A percentile compares a stretch with the other conserved stretches of the same genome.
Conservation (phyloP, 2,329 filamentous ascomycete species). For the Xylariaceae sp. region DNA sequence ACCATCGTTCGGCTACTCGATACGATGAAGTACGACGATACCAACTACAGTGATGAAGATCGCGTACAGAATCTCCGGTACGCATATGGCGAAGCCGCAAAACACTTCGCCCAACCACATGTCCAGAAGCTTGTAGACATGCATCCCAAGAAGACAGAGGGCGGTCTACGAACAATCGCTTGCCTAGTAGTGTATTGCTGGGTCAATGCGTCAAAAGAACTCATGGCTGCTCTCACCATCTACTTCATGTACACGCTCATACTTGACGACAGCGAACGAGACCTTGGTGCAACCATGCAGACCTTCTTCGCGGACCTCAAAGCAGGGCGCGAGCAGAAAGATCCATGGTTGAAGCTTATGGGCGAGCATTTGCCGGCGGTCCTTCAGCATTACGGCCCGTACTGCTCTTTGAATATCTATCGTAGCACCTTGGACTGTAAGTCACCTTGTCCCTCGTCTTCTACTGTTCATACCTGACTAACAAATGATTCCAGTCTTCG, state of each 20-base stretch:
- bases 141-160: constrained; percentile 11
- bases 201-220: constrained; percentile 20
- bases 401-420: constrained; percentile 17
- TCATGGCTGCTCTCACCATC: constrained; percentile 22
- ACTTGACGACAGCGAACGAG: constrained; percentile 18
- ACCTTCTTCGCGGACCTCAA: constrained; percentile 20
- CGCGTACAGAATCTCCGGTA: constrained; percentile 13
- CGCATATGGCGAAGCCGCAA: constrained; percentile 16
- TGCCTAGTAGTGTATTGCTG: constrained; percentile 31
- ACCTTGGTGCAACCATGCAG: constrained; percentile 13
- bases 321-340: constrained; percentile 12
- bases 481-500: not conserved
- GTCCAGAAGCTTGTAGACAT: constrained; percentile 11
- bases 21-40: constrained; percentile 19
- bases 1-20: constrained; percentile 17
- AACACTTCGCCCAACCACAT: constrained; percentile 19
- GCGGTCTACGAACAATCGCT: constrained; percentile 23
- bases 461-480: not conserved
- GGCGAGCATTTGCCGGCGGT: constrained; percentile 20
- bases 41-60: constrained; percentile 16
- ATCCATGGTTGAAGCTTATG: constrained; percentile 18
- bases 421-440: constrained; percentile 12
- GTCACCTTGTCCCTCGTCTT: constrained; percentile 9
- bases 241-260: constrained; percentile 21
- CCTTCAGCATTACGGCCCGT: constrained; percentile 18